Conservation (phyloP, 1,139 yeast genomes). For the Sugiyamaella novakii region DNA sequence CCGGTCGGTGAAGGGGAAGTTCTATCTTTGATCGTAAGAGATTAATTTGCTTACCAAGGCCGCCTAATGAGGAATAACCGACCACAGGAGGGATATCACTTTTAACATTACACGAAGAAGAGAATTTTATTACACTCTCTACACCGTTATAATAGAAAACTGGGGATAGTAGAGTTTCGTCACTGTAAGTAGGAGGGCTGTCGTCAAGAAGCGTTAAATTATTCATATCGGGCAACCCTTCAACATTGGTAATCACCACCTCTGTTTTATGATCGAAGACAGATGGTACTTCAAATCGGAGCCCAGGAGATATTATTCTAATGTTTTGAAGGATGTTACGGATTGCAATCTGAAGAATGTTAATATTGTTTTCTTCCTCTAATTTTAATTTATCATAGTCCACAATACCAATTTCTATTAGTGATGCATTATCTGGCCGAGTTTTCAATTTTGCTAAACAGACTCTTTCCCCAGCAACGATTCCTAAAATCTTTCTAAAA, state of each 20-base stretch:
- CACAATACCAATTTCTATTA: slow-evolving; percentile 40
- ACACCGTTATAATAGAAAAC: slow-evolving; percentile 4
- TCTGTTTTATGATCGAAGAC: slow-evolving; percentile 28
- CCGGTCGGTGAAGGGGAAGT: slow-evolving; percentile 78
- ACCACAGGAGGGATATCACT: slow-evolving; percentile 46
- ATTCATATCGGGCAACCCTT: slow-evolving; percentile 42
- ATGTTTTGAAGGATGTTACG: slow-evolving; percentile 30
- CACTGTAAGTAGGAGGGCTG: slow-evolving; percentile 28
- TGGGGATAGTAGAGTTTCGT: slow-evolving; percentile 40
- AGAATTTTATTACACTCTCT: not conserved
- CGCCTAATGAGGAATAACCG: slow-evolving; percentile 69
- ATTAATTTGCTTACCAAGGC: slow-evolving; percentile 65
- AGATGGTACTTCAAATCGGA: slow-evolving; percentile 26
- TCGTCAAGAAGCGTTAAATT: slow-evolving; percentile 39
- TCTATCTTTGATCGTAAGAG: slow-evolving; percentile 68
- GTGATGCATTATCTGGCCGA: slow-evolving; percentile 57
- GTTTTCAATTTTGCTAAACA: slow-evolving; percentile 48
- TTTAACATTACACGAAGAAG: slow-evolving; percentile 11
- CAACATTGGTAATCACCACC: slow-evolving; percentile 39
- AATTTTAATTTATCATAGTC: slow-evolving; percentile 31
- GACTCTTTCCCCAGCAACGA: slow-evolving; percentile 74
- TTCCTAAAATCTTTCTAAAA: slow-evolving; percentile 56
- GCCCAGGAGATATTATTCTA: slow-evolving; percentile 30
- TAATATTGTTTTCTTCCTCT: slow-evolving; percentile 23
- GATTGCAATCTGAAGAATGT: slow-evolving; percentile 14